These are phyloP conservation scores for Microsporum audouinii DNA, from an alignment of 2,329 filamentous ascomycete genomes.

Conservation along the genomic window DNA sequence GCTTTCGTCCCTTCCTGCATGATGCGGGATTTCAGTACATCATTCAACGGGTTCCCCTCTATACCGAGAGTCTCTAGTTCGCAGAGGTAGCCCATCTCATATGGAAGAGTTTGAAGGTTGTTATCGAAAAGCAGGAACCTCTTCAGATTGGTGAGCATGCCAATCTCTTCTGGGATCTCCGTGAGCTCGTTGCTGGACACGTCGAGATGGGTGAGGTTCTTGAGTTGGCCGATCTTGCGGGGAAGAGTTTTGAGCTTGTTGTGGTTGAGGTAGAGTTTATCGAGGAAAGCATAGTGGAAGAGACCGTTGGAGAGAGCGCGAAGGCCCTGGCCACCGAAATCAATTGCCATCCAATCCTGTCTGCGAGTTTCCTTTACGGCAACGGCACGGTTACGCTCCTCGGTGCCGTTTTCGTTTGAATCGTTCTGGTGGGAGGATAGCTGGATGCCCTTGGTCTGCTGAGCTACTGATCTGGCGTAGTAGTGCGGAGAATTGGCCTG, in stretches of 20 bases:
- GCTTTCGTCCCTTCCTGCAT: constrained; percentile 79
- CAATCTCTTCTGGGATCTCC: constrained; percentile 76
- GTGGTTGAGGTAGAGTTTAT: constrained; percentile 83
- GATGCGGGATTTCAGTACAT: constrained; percentile 65
- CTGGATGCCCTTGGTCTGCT: constrained; percentile 37
- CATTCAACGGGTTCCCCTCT: constrained; percentile 77
- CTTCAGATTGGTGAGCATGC: constrained; percentile 90
- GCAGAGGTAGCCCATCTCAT: constrained; percentile 78
- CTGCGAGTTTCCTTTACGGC: constrained; percentile 45
- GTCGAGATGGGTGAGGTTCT: constrained; percentile 72
- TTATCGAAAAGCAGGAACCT: constrained; percentile 85
- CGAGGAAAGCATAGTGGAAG: constrained; percentile 80
- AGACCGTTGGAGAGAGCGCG: constrained; percentile 67
- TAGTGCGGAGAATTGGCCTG: constrained; percentile 60
- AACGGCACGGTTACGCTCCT: constrained; percentile 55
- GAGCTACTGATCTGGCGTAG: constrained; percentile 45
- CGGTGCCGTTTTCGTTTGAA: constrained; percentile 39
- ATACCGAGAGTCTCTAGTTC: constrained; percentile 81
- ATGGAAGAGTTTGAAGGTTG: constrained; percentile 67
- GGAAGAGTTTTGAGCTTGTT: constrained; percentile 81
- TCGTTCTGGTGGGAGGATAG: constrained; percentile 38
- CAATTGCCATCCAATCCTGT: constrained; percentile 85
- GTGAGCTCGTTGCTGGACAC: constrained; percentile 77
- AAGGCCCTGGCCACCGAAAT: constrained; percentile 91
- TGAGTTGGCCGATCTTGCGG: constrained; percentile 66